Base-by-base conservation (phyloP, 768 basidiomycete genomes). In the Dioszegia crocea region DNA sequence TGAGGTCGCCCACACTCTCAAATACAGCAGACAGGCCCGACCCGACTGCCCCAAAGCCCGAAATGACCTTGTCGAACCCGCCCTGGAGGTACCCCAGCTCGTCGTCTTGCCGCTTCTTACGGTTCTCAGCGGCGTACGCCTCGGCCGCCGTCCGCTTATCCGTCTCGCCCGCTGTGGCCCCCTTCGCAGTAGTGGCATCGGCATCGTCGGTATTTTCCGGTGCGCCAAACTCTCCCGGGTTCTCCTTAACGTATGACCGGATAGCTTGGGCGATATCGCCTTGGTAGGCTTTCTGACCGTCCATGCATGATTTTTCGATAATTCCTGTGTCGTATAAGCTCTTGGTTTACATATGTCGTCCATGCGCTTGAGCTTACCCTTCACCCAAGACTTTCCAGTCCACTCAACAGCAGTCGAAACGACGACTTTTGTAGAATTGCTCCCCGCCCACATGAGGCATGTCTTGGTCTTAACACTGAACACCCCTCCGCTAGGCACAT, bases 301-400 rank as follows among this genome's bases (percentile, higher is more conserved):
- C 91, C 31, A 97, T 85, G 11, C 85, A 87, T 1, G 89, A 90
- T 62, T 83, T 85, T 74, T 97, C 93, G 63, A 98, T 97, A 65
- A 99, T 89, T 55, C 90, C 93, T 94, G 67, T 19, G 14, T 10
- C 24, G 40, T 40, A 24, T 30, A 19, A 29, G 17, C 30, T 29
- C n/a, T n/a, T n/a, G n/a, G n/a, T n/a, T n/a, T n/a, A n/a, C n/a
- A n/a, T n/a, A n/a, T n/a, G n/a, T n/a, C n/a, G n/a, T n/a, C n/a
- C n/a, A n/a, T n/a, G n/a, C n/a, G n/a, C n/a, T n/a, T 29, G 11
- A 1, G 33, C 80, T 64, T 57, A 91, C 92, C 88, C 78, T 89
- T 94, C 77, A 99, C 92, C 78, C 97, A 98, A 78, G 90, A 93
- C 66, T 91, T 83, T 43, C 93, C 93, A 0, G 89, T 90, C 92